A percentile compares a stretch with the other conserved stretches of the same genome.
Evolutionary conservation across 2,329 filamentous ascomycete species (phyloP).

Genomic region (Cercospora sojina): DNA sequence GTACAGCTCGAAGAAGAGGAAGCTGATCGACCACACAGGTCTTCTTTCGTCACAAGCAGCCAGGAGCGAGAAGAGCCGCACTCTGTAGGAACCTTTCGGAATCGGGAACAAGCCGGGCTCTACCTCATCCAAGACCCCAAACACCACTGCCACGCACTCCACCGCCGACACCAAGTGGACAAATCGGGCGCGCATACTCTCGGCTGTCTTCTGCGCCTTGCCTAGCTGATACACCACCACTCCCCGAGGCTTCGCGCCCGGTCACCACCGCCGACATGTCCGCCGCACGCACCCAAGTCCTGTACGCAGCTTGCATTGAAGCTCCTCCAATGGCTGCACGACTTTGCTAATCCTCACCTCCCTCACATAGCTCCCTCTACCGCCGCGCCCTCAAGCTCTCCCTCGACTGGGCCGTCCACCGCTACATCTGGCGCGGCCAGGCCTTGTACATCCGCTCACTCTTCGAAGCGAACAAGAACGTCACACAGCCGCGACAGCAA

Average conservation of each 20-base stretch:
- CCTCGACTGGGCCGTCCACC: slow-evolving; percentile 92
- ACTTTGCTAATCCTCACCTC: slow-evolving; percentile 2
- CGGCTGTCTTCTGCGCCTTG: not conserved
- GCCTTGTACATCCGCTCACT: slow-evolving; percentile 92
- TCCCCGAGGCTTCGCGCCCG: not conserved
- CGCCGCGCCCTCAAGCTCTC: slow-evolving; percentile 88
- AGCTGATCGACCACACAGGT: not conserved
- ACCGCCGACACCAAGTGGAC: not conserved
- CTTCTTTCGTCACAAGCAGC: slow-evolving; percentile 10
- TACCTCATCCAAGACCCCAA: not conserved
- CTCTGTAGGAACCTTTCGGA: not conserved
- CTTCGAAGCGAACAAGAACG: slow-evolving; percentile 87
- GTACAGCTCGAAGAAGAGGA: slow-evolving; percentile 13
- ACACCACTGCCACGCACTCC: not conserved
- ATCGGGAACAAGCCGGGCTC: slow-evolving; percentile 1
- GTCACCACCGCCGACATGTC: slow-evolving; percentile 15
- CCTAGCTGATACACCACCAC: not conserved
- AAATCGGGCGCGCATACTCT: not conserved
- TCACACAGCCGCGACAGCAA: slow-evolving; percentile 81
- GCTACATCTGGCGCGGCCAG: slow-evolving; percentile 91
- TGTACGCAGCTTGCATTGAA: slow-evolving; percentile 26
- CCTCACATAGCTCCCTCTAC: slow-evolving; percentile 65
- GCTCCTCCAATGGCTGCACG: not conserved
- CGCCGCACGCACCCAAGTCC: slow-evolving; percentile 40
- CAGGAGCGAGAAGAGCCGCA: not conserved